These are phyloP conservation scores for Aspergillus fructus DNA, from an alignment of 2,329 filamentous ascomycete genomes.

Conservation along the genomic window DNA sequence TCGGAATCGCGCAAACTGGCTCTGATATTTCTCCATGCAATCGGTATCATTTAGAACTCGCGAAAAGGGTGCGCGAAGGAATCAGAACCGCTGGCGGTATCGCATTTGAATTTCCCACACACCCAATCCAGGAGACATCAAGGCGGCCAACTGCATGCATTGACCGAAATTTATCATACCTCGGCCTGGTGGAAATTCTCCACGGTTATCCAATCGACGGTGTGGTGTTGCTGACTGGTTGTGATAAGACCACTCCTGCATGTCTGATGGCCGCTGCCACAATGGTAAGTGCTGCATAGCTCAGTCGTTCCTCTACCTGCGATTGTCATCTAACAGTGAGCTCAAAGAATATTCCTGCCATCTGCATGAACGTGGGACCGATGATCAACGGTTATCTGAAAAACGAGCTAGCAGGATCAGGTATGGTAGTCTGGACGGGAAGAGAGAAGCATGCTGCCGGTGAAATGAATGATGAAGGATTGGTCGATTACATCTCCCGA, in stretches of 20 bases:
- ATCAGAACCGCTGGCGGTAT: slow-evolving; percentile 51
- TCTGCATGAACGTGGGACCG: slow-evolving; percentile 54
- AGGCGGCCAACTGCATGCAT: slow-evolving; percentile 50
- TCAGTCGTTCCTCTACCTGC: background rate
- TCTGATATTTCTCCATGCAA: slow-evolving; percentile 54
- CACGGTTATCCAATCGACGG: slow-evolving; percentile 52
- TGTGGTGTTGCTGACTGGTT: slow-evolving; percentile 52
- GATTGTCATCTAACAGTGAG: background rate
- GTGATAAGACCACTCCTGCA: slow-evolving; percentile 55
- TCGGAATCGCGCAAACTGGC: slow-evolving; percentile 54
- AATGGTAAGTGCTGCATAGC: slow-evolving; percentile 33
- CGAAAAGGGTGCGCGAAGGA: slow-evolving; percentile 52
- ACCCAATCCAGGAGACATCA: slow-evolving; percentile 53
- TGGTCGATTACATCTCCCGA: slow-evolving; percentile 48
- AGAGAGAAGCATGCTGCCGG: slow-evolving; percentile 50
- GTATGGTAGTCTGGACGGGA: slow-evolving; percentile 51
- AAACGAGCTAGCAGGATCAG: slow-evolving; percentile 45
- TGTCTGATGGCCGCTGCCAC: slow-evolving; percentile 54
- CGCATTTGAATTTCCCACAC: slow-evolving; percentile 53
- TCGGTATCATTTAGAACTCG: slow-evolving; percentile 50
- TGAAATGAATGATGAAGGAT: slow-evolving; percentile 45
- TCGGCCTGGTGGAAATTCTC: slow-evolving; percentile 50
- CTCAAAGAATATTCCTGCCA: slow-evolving; percentile 49
- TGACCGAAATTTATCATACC: slow-evolving; percentile 51
- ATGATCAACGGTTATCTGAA: slow-evolving; percentile 53